Percentiles rank a stretch among this genome's conserved stretches.
Conservation (phyloP, 768 basidiomycete species). For the Boletus rex-veris region DNA sequence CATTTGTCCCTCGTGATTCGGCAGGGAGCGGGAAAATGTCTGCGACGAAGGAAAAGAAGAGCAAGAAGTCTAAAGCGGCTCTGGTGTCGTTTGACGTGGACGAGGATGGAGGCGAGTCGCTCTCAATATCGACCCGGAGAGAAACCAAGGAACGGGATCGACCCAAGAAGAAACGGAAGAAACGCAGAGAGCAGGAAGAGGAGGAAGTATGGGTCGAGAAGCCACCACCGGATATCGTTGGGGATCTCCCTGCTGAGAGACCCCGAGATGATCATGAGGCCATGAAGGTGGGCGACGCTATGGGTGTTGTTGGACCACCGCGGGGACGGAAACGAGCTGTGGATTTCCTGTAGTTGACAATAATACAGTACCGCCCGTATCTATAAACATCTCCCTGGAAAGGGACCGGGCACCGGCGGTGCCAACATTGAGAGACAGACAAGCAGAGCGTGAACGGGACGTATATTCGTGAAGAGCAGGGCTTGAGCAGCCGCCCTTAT, state of each 20-base stretch:
- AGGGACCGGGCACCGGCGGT: too few species aligned
- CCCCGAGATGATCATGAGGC: conserved; percentile 8
- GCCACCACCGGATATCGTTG: conserved; percentile 49
- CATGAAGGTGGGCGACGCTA: conserved; percentile 14
- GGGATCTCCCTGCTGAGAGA: conserved; percentile 27
- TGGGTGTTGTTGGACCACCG: conserved; percentile 21
- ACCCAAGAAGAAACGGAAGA: conserved; percentile 43
- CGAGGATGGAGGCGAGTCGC: conserved; percentile 48
- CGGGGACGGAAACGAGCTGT: conserved; percentile 65
- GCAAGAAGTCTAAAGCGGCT: conserved; percentile 45
- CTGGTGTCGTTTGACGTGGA: conserved; percentile 80
- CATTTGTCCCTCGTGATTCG: conserved; percentile 61
- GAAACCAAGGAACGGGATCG: conserved; percentile 35
- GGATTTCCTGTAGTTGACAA: conserved; percentile 60
- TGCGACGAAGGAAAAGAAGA: conserved; percentile 45
- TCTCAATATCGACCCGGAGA: conserved; percentile 28
- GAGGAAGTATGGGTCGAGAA: conserved; percentile 72
- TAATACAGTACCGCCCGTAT: too few species aligned
- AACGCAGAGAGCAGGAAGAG: conserved; percentile 38
- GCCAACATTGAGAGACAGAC: too few species aligned
- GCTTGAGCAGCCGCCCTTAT: too few species aligned
- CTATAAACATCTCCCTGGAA: too few species aligned
- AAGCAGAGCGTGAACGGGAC: too few species aligned
- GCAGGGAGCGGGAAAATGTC: conserved; percentile 42
- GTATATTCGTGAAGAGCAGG: too few species aligned